Evolutionary conservation across 257 asterid genomes (phyloP).

Genomic region (Cinchona pubescens): DNA sequence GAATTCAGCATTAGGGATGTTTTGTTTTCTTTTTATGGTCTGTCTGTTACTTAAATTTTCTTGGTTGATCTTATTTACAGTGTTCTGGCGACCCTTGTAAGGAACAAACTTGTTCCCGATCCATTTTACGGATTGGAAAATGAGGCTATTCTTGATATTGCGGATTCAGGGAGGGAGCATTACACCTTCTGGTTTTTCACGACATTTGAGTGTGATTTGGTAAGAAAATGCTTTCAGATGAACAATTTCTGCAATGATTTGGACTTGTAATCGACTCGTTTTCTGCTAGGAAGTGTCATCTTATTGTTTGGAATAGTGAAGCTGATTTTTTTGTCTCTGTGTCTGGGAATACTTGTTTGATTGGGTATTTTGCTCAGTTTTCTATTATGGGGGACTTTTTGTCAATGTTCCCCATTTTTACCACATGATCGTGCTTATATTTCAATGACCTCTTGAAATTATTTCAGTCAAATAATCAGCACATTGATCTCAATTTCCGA

Average conservation of each 20-base stretch:
- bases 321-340: background rate
- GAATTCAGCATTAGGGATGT: background rate
- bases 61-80: constrained; percentile 35
- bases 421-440: background rate
- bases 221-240: constrained; percentile 33
- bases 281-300: background rate
- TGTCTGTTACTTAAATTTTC: background rate
- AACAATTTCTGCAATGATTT: background rate
- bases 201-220: constrained; percentile 70
- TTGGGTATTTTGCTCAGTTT: background rate
- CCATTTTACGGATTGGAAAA: constrained; percentile 94
- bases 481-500: constrained; percentile 74
- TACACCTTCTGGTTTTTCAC: constrained; percentile 97
- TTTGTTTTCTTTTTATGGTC: background rate
- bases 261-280: background rate
- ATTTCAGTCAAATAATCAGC: constrained; percentile 60
- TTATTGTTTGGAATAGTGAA: background rate
- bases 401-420: background rate
- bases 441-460: constrained; percentile 32
- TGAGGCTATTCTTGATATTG: constrained; percentile 77
- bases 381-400: background rate
- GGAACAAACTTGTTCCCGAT: constrained; percentile 81
- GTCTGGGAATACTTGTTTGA: background rate
- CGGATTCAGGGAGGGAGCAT: constrained; percentile 84
- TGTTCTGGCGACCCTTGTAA: constrained; percentile 83